Evolutionary conservation across 2,329 filamentous ascomycete genomes (phyloP).

Genomic region (Talaromyces sp.): DNA sequence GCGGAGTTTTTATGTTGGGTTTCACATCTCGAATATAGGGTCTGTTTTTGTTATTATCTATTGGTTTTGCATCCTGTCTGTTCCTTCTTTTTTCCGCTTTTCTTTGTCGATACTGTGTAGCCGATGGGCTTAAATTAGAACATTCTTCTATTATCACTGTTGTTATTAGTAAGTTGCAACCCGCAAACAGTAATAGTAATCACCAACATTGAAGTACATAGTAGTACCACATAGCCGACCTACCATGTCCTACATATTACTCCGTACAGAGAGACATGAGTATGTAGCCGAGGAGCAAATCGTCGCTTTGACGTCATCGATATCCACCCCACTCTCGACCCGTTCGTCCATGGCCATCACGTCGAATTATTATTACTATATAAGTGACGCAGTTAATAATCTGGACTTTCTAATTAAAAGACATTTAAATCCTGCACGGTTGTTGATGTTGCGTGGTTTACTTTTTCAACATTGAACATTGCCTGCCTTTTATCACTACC

Average conservation of each 20-base stretch:
- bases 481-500: no score
- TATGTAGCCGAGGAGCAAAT: background rate
- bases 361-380: background rate
- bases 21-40: constrained; percentile 23
- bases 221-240: no score
- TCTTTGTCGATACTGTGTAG: background rate
- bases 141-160: background rate
- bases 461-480: no score
- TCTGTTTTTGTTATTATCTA: background rate
- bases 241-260: no score
- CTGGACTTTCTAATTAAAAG: background rate
- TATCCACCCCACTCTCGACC: background rate
- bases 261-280: no score
- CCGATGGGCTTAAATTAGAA: background rate
- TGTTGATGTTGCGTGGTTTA: background rate
- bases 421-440: background rate
- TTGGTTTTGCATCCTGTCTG: background rate
- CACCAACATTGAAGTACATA: no score
- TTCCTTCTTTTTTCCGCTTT: background rate
- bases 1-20: constrained; percentile 29
- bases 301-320: constrained; percentile 11
- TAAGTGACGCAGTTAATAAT: background rate
- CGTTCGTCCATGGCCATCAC: background rate
- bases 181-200: background rate
- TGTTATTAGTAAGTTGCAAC: background rate